Evolutionary conservation across 805 yeast genomes (phyloP), one percentile per base, ranked within the genome.

Genomic region (Suhomyces vadensis): DNA sequence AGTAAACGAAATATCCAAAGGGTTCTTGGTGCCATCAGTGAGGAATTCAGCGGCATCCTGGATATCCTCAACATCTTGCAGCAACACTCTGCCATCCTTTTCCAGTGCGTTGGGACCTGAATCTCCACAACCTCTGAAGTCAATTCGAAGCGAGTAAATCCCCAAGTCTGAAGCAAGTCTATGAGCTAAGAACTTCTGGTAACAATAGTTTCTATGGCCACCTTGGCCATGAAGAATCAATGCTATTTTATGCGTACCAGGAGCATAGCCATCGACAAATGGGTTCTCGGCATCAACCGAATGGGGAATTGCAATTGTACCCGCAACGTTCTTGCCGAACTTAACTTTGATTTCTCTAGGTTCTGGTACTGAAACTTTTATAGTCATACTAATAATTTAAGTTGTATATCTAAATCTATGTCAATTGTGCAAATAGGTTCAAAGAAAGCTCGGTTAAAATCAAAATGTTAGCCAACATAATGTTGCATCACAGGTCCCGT

Each of bases 121-220:
- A 45, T 77, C 80, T 1, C 97, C 98, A 61, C 94, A 84, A 5
- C 85, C 86, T 43, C 97, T 73, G 56, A 91, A 90, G 63, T 91
- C 97, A 52, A 90, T 82, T 51, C 97, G 69, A 39, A 88, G 72
- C 3, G 85, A 77, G 57, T 74, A 80, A 44, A 80, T 68, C 0
- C 95, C 95, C 46, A 76, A 60, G 11, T 75, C 74, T 1, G 66
- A 58, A 0, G 90, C 82, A 43, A 91, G 60, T 20, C 63, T 65
- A 21, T 77, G 75, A 0, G 95, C 91, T 35, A 88, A 62, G 11
- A 65, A 54, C 20, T 78, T 76, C 50, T 85, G 89, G 62, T 85
- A 90, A 47, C 87, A 81, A 59, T 87, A 85, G 67, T 86, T 79
- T 52, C 88, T 79, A 59, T 91, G 95, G 0, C 96, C 95, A 0